phyloP scores from a whole-genome alignment of 2,329 filamentous ascomycete genomes.

The Penicillium crustosum region DNA sequence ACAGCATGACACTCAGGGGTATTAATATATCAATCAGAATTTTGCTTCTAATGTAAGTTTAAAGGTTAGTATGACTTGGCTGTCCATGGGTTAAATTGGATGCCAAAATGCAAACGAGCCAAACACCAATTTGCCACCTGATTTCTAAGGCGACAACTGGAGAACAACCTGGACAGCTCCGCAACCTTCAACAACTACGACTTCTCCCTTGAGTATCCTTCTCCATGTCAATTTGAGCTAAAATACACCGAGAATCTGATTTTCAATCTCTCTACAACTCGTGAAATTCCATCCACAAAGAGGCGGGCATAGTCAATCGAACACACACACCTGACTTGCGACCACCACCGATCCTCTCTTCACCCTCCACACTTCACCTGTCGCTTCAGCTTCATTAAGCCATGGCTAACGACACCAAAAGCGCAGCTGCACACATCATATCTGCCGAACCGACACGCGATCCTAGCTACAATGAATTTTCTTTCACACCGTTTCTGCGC shows the following conservation, averaged over 20 bases:
- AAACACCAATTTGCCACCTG: slow-evolving; percentile 9
- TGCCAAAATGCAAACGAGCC: slow-evolving; percentile 6
- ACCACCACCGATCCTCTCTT: not conserved
- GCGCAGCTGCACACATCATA: slow-evolving; percentile 36
- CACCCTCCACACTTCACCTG: not conserved
- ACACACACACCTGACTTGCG: not conserved
- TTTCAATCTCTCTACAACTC: too few relatives aligned
- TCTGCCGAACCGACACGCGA: slow-evolving; percentile 38
- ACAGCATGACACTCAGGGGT: not conserved
- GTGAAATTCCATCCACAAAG: not conserved
- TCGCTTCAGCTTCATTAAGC: not conserved
- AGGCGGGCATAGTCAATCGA: not conserved
- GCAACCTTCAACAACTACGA: slow-evolving; percentile 1
- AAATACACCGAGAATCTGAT: not conserved
- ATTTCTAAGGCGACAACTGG: slow-evolving; percentile 14
- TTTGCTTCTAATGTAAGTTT: not conserved
- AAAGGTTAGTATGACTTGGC: not conserved
- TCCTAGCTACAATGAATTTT: slow-evolving; percentile 64
- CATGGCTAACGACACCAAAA: slow-evolving; percentile 39
- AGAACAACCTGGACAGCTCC: slow-evolving; percentile 7
- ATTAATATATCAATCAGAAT: not conserved
- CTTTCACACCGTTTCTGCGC: slow-evolving; percentile 82
- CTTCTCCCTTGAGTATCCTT: not conserved
- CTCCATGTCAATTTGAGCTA: not conserved
- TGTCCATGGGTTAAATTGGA: not conserved